Percentiles rank a stretch among this genome's conserved stretches.
Evolutionary conservation across 2,329 filamentous ascomycete species (phyloP).

Genomic region (Colletotrichum limetticola): DNA sequence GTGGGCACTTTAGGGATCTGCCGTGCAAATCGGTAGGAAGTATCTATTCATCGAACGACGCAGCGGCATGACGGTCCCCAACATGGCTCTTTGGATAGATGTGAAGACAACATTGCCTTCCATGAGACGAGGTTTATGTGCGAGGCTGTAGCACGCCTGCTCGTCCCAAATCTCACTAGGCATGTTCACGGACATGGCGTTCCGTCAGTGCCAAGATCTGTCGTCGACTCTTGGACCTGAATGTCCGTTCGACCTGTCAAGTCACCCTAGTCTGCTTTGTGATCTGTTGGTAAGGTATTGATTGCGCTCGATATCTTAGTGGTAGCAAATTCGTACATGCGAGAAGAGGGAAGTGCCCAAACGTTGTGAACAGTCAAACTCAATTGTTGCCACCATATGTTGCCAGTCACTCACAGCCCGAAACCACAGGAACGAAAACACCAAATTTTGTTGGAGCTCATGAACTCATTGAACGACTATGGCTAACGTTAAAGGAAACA

Average conservation of each 20-base stretch:
- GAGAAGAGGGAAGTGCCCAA: neutral
- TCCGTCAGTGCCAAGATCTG: neutral
- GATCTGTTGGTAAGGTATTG: neutral
- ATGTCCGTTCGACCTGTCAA: neutral
- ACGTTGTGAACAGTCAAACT: neutral
- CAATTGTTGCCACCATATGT: neutral
- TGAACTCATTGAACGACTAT: conserved; percentile 36
- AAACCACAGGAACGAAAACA: conserved; percentile 4
- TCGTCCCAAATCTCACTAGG: too few species aligned
- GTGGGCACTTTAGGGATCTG: too few species aligned
- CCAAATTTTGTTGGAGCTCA: conserved; percentile 13
- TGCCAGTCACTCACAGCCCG: neutral
- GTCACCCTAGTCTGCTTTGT: neutral
- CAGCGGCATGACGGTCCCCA: too few species aligned
- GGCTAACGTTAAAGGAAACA: conserved; percentile 33
- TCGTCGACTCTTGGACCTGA: neutral
- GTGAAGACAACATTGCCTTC: too few species aligned
- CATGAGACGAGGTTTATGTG: too few species aligned
- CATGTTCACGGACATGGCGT: neutral
- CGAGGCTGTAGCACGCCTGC: too few species aligned
- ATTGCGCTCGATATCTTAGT: neutral
- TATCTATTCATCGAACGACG: too few species aligned
- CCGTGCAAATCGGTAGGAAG: too few species aligned
- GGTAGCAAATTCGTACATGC: neutral
- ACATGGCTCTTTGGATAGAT: too few species aligned